These are phyloP conservation scores for Ogataea allantospora DNA, from an alignment of 805 yeast genomes.

Conservation along the genomic window DNA sequence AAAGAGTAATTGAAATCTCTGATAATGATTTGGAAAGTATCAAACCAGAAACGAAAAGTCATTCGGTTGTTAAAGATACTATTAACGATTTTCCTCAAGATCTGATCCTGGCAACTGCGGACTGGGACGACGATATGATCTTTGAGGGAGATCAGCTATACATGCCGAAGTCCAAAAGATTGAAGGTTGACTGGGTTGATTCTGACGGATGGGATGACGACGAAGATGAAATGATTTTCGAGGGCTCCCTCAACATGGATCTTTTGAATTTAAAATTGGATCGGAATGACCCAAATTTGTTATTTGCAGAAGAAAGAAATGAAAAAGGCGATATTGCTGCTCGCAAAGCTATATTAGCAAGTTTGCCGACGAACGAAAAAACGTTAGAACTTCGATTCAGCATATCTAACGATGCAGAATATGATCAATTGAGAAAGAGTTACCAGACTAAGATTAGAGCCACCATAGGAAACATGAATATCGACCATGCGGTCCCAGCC, in stretches of 20 bases:
- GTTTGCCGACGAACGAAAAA: conserved; percentile 54
- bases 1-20: conserved; percentile 27
- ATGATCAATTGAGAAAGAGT: conserved; percentile 77
- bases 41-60: conserved; percentile 14
- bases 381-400: conserved; percentile 62
- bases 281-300: conserved; percentile 80
- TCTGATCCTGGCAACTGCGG: conserved; percentile 64
- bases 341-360: conserved; percentile 30
- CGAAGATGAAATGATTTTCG: conserved; percentile 71
- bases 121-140: conserved; percentile 72
- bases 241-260: conserved; percentile 51
- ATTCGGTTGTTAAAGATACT: conserved; percentile 22
- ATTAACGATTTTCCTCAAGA: conserved; percentile 50
- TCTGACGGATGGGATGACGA: conserved; percentile 47
- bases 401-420: conserved; percentile 84
- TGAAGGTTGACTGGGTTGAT: conserved; percentile 33
- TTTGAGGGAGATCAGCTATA: conserved; percentile 45
- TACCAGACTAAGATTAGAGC: conserved; percentile 91
- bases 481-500: conserved; percentile 92
- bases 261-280: conserved; percentile 53
- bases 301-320: conserved; percentile 53
- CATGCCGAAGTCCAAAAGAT: conserved; percentile 25
- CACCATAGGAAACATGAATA: conserved; percentile 83
- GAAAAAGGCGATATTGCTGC: conserved; percentile 12
- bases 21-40: conserved; percentile 28